A percentile compares a stretch with the other conserved stretches of the same genome.
Evolutionary conservation across 257 asterid genomes (phyloP).

Genomic region (Mitragyna speciosa): DNA sequence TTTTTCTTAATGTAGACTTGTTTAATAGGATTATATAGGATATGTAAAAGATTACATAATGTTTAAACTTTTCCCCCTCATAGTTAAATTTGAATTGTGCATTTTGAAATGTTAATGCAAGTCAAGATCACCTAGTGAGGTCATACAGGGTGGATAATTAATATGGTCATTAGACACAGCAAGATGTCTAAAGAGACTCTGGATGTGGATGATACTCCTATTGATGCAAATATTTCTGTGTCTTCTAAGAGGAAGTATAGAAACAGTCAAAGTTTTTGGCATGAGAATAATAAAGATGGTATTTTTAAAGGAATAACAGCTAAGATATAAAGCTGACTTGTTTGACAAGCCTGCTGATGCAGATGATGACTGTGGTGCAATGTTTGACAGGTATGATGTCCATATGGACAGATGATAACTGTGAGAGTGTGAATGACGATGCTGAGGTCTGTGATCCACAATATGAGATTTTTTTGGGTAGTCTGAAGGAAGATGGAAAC

Average conservation of each 20-base stretch:
- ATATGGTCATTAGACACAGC: no score
- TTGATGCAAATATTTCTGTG: not conserved
- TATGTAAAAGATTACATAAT: no score
- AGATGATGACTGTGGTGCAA: not conserved
- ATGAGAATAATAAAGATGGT: not conserved
- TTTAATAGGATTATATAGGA: no score
- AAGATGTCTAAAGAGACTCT: no score
- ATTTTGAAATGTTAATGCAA: not conserved
- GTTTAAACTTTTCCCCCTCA: not conserved
- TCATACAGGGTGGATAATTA: not conserved
- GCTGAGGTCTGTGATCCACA: conserved; percentile 25
- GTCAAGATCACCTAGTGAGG: not conserved
- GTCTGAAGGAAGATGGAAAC: conserved; percentile 8
- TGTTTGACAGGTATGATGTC: not conserved
- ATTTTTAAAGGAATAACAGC: not conserved
- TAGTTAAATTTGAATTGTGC: not conserved
- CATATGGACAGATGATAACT: not conserved
- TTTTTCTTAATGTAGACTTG: no score
- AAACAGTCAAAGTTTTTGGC: not conserved
- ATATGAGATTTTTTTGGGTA: conserved; percentile 17
- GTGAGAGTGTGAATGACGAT: conserved; percentile 8
- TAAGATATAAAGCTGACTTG: not conserved
- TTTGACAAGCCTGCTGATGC: no score
- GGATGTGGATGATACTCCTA: not conserved
- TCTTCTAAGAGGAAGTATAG: not conserved